A percentile compares a stretch with the other conserved stretches of the same genome.
phyloP scores from a whole-genome alignment of 2,329 filamentous ascomycete species.

The Epichloe amarillans region DNA sequence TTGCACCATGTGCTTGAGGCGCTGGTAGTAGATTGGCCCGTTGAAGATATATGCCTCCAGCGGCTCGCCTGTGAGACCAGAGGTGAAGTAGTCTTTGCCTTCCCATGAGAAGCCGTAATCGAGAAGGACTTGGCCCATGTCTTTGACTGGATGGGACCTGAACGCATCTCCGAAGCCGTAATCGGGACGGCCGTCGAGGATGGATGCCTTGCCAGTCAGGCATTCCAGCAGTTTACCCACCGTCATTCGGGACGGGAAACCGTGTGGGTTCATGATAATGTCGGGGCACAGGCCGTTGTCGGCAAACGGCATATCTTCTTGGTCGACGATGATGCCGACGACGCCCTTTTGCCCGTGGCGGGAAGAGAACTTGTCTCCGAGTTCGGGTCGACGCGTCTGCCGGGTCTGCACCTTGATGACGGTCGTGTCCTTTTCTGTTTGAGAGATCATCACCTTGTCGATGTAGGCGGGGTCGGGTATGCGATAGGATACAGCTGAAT shows the following conservation, averaged over 20 bases:
- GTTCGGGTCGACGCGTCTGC: conserved; percentile 88
- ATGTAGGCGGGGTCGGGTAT: conserved; percentile 78
- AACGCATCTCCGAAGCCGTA: conserved; percentile 74
- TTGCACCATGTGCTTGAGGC: conserved; percentile 99
- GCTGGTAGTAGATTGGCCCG: conserved; percentile 98
- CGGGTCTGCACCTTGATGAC: conserved; percentile 90
- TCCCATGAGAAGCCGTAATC: conserved; percentile 89
- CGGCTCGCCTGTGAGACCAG: conserved; percentile 85
- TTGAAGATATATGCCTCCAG: conserved; percentile 96
- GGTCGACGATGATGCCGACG: conserved; percentile 88
- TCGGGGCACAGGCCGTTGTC: conserved; percentile 86
- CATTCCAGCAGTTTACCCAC: conserved; percentile 96
- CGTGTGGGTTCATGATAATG: conserved; percentile 99
- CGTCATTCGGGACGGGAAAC: conserved; percentile 99
- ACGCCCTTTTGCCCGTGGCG: conserved; percentile 98
- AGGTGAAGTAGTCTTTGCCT: conserved; percentile 93
- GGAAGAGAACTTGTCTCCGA: conserved; percentile 97
- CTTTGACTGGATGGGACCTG: conserved; percentile 72
- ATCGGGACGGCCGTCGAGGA: conserved; percentile 71
- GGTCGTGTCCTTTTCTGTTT: conserved; percentile 73
- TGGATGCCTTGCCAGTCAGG: conserved; percentile 83
- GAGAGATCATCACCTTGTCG: conserved; percentile 90
- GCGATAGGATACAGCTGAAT: conserved; percentile 64
- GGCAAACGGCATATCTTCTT: conserved; percentile 93
- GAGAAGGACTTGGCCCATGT: conserved; percentile 77